Percentiles rank a stretch among this genome's conserved stretches.
Conservation (phyloP, 2,329 filamentous ascomycete genomes). For the Diaporthe ampelina region DNA sequence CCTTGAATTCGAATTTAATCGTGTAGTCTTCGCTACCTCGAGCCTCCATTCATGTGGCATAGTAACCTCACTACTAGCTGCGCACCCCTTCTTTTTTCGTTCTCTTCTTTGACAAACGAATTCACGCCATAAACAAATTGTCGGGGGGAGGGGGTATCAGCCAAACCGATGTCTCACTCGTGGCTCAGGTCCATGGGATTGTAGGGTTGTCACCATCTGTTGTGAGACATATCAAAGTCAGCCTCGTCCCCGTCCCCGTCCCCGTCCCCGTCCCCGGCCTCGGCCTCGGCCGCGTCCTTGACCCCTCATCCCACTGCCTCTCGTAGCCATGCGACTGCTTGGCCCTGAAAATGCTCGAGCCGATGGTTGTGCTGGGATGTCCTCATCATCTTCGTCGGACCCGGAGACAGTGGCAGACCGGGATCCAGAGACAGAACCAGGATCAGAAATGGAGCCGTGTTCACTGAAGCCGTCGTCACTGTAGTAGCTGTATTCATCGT, state of each 20-base stretch:
- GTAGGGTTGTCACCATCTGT: not conserved
- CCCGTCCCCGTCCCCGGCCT: slow-evolving; percentile 34
- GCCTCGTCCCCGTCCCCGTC: slow-evolving; percentile 39
- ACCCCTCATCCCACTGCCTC: slow-evolving; percentile 38
- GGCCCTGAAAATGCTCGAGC: slow-evolving; percentile 42
- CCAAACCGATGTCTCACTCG: not conserved
- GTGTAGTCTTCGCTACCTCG: not conserved
- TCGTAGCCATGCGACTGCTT: slow-evolving; percentile 27
- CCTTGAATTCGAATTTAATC: not conserved
- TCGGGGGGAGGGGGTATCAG: not conserved
- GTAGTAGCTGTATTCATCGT: slow-evolving; percentile 42
- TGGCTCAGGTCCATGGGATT: not conserved
- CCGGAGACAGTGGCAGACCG: not conserved
- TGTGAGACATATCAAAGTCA: slow-evolving; percentile 26
- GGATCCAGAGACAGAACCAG: not conserved
- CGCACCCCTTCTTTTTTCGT: not conserved
- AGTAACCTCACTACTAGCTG: not conserved
- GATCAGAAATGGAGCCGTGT: slow-evolving; percentile 30
- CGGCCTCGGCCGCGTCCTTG: slow-evolving; percentile 10
- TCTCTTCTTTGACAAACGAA: not conserved
- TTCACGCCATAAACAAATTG: not conserved
- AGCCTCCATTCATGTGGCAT: not conserved
- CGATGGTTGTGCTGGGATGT: slow-evolving; percentile 30
- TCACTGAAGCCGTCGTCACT: slow-evolving; percentile 36
- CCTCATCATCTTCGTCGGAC: slow-evolving; percentile 42